Evolutionary conservation across 164 flowering plant species (phyloP).

Genomic region (Dillenia turbinata): DNA sequence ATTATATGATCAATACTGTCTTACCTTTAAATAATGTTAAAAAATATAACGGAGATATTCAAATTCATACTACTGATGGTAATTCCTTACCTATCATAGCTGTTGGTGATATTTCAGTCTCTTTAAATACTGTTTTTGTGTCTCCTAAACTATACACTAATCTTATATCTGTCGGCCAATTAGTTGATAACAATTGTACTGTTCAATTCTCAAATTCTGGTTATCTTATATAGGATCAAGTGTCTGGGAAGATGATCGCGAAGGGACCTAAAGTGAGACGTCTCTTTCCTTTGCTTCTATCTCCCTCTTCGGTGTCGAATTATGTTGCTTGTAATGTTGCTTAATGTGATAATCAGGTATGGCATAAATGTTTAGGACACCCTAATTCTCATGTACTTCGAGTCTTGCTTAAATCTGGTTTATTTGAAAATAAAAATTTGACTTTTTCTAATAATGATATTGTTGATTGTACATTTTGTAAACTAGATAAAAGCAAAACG

Average conservation of each 20-base stretch:
- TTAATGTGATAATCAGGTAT: neutral
- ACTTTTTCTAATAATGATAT: too few relatives aligned
- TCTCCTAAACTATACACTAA: neutral
- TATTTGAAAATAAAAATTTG: too few relatives aligned
- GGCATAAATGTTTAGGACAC: neutral
- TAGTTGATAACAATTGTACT: conserved; percentile 1
- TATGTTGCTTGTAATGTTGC: neutral
- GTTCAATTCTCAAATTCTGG: neutral
- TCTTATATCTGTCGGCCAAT: neutral
- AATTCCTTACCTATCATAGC: too few relatives aligned
- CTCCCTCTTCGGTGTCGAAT: neutral
- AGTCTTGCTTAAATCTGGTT: neutral
- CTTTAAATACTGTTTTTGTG: neutral
- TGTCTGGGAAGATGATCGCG: neutral
- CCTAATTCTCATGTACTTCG: neutral
- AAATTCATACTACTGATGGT: too few relatives aligned
- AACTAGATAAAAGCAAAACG: neutral
- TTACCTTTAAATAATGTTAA: too few relatives aligned
- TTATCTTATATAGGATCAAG: neutral
- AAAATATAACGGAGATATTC: too few relatives aligned
- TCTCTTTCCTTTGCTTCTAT: neutral
- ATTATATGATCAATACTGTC: too few relatives aligned
- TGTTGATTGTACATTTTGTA: neutral
- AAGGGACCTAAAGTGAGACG: neutral
- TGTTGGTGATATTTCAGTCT: too few relatives aligned